These are phyloP conservation scores for Oemleria cerasiformis DNA, from an alignment of 306 rosid species.

Conservation along the genomic window DNA sequence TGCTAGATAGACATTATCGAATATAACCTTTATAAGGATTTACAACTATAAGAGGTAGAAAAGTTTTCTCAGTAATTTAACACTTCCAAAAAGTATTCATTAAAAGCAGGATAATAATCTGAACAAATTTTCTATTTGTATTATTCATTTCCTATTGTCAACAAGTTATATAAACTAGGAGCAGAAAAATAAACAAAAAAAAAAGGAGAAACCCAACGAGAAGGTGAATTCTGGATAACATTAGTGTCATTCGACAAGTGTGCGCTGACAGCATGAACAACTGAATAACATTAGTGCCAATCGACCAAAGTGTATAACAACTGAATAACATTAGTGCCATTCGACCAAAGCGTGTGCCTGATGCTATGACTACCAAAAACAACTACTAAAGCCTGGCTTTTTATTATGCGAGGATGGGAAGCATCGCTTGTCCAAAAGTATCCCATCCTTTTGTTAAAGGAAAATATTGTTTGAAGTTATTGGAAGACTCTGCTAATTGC, in stretches of 20 bases:
- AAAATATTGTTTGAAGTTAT: slow-evolving; percentile 3
- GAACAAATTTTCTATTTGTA: neutral
- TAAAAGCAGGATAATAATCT: neutral
- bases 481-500: neutral
- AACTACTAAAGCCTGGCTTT: neutral
- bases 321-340: no score
- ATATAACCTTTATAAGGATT: neutral
- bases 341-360: neutral
- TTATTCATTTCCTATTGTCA: neutral
- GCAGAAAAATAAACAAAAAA: neutral
- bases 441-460: neutral
- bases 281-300: neutral
- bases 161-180: neutral
- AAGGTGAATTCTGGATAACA: neutral
- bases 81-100: neutral
- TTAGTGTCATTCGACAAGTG: neutral
- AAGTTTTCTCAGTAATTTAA: neutral
- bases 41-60: neutral
- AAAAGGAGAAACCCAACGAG: neutral
- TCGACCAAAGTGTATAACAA: no score
- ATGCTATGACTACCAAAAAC: slow-evolving; percentile 7
- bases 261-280: neutral
- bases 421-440: neutral
- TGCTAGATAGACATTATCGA: no score
- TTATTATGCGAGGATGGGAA: neutral